These are phyloP conservation scores for Globisporangium okanoganense DNA, from an alignment of 352 stramenopile genomes.

Conservation along the genomic window DNA sequence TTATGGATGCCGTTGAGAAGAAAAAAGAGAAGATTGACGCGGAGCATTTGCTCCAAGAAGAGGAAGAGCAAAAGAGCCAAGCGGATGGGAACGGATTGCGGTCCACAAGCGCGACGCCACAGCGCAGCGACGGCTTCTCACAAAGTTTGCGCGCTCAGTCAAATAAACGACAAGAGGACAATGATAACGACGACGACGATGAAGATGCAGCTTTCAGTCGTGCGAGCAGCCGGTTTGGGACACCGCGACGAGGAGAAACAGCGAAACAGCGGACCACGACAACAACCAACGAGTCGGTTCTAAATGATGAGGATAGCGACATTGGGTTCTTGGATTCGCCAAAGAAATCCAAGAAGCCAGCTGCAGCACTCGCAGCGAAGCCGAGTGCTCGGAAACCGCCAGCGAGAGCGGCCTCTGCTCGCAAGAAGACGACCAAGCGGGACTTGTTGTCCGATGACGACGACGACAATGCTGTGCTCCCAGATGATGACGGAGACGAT, in stretches of 20 bases:
- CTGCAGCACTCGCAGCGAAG: not conserved
- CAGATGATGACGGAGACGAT: constrained; percentile 58
- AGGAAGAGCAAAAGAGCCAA: constrained; percentile 39
- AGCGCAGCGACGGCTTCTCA: constrained; percentile 13
- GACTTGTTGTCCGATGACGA: constrained; percentile 45
- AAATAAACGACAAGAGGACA: not conserved
- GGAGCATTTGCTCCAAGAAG: constrained; percentile 42
- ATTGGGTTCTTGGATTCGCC: constrained; percentile 4
- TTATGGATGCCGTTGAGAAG: constrained; percentile 59
- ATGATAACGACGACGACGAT: constrained; percentile 16
- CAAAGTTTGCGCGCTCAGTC: constrained; percentile 22
- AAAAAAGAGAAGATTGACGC: constrained; percentile 60
- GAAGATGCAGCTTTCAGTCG: constrained; percentile 22
- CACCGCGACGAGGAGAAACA: constrained; percentile 11
- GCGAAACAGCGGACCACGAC: not conserved
- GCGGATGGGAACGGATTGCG: constrained; percentile 3
- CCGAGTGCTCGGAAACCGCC: not conserved
- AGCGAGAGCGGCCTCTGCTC: constrained; percentile 6
- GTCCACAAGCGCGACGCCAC: not conserved
- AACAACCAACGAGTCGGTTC: constrained; percentile 3
- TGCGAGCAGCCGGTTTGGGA: constrained; percentile 25
- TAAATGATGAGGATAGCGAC: constrained; percentile 13
- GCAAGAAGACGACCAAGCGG: constrained; percentile 24
- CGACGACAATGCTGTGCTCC: constrained; percentile 15
- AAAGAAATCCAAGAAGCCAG: constrained; percentile 1